These are phyloP conservation scores for Pyropia yezoensis DNA, from an alignment of 23 red algal species.

Conservation along the genomic window DNA sequence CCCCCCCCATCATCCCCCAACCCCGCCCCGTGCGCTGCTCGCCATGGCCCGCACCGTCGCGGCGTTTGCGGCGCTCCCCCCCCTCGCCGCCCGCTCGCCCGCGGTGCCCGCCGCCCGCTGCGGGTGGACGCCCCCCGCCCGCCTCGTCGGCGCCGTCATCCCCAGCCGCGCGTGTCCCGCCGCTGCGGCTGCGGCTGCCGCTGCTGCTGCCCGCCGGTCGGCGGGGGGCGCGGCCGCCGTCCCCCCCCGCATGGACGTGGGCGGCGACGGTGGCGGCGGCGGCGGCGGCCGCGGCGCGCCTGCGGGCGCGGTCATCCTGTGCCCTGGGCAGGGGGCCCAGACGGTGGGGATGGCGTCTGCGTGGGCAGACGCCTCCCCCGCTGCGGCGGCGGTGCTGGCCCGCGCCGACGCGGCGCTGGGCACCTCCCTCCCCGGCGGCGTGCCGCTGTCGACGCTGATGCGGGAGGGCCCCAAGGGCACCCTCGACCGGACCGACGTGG, in stretches of 20 bases:
- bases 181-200: too few relatives aligned
- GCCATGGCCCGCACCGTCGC: constrained; percentile 2
- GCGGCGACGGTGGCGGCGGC: neutral
- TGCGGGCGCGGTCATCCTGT: constrained; percentile 7
- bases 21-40: neutral
- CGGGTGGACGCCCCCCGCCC: too few relatives aligned
- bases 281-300: too few relatives aligned
- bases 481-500: constrained; percentile 87
- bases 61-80: neutral
- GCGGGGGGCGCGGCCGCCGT: too few relatives aligned
- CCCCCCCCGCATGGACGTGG: neutral
- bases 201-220: too few relatives aligned
- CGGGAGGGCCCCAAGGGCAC: constrained; percentile 27
- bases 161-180: too few relatives aligned
- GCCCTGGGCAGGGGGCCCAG: constrained; percentile 66
- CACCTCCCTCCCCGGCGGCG: constrained; percentile 1
- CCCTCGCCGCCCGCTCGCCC: neutral
- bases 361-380: constrained; percentile 23
- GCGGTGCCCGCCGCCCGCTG: neutral
- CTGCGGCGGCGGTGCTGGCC: constrained; percentile 14
- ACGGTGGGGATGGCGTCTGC: constrained; percentile 22
- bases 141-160: too few relatives aligned
- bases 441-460: constrained; percentile 48
- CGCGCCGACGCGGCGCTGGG: constrained; percentile 24
- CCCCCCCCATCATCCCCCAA: neutral